A percentile compares a stretch with the other conserved stretches of the same genome.
phyloP scores from a whole-genome alignment of 768 basidiomycete species.

The Pulveroboletus sp. region DNA sequence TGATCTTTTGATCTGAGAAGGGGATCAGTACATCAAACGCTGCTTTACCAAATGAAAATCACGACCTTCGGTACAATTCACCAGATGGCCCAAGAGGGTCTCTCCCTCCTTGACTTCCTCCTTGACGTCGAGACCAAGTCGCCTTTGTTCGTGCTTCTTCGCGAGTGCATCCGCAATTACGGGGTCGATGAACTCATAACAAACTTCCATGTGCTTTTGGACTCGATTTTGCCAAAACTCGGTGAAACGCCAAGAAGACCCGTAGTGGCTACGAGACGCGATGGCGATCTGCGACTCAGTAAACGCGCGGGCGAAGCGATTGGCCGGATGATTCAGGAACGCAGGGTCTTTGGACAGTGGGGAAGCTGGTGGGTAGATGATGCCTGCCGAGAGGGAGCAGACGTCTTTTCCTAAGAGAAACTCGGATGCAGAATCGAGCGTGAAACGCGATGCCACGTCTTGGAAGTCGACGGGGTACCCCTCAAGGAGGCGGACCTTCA shows the following conservation, averaged over 20 bases:
- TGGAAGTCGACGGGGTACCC: slow-evolving; percentile 42
- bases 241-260: slow-evolving; percentile 39
- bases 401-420: slow-evolving; percentile 49
- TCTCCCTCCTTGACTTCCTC: slow-evolving; percentile 36
- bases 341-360: slow-evolving; percentile 19
- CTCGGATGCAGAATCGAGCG: slow-evolving; percentile 53
- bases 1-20: slow-evolving; percentile 16
- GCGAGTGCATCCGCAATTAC: slow-evolving; percentile 40
- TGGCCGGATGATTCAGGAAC: slow-evolving; percentile 28
- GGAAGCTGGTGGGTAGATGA: slow-evolving; percentile 29
- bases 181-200: slow-evolving; percentile 45
- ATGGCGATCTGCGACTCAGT: slow-evolving; percentile 32
- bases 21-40: background rate
- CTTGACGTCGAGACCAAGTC: slow-evolving; percentile 3
- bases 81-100: slow-evolving; percentile 48
- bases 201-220: slow-evolving; percentile 35
- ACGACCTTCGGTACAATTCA: slow-evolving; percentile 49
- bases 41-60: background rate
- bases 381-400: slow-evolving; percentile 34
- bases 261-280: slow-evolving; percentile 33
- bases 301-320: slow-evolving; percentile 39
- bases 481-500: slow-evolving; percentile 29
- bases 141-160: slow-evolving; percentile 27
- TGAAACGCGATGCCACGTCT: slow-evolving; percentile 42
- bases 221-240: slow-evolving; percentile 43